phyloP scores from a whole-genome alignment of 2,329 filamentous ascomycete genomes.

The Blastomyces parvus region DNA sequence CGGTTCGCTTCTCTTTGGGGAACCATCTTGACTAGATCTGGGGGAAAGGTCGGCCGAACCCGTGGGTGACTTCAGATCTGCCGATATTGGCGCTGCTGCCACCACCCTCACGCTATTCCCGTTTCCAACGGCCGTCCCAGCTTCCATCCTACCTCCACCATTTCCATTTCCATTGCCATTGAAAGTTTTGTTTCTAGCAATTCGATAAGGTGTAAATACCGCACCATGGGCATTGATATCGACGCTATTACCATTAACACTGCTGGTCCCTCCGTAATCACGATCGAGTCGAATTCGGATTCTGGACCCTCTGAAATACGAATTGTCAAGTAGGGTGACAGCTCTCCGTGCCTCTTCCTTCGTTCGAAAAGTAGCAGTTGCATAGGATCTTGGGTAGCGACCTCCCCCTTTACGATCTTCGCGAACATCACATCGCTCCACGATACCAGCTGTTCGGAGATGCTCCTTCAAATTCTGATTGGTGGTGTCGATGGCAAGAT shows the following conservation, averaged over 20 bases:
- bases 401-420: constrained; percentile 18
- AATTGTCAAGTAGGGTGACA: constrained; percentile 26
- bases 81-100: constrained; percentile 15
- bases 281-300: constrained; percentile 29
- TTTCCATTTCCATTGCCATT: background rate
- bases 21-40: constrained; percentile 15
- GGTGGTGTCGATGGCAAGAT: constrained; percentile 25
- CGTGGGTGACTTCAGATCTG: constrained; percentile 13
- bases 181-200: background rate
- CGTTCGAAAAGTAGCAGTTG: constrained; percentile 25
- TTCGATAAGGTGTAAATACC: background rate
- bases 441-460: constrained; percentile 23
- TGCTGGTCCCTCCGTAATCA: constrained; percentile 14
- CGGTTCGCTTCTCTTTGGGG: constrained; percentile 20
- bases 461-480: constrained; percentile 22
- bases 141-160: background rate
- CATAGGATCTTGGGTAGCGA: constrained; percentile 18
- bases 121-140: background rate
- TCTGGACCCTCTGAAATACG: constrained; percentile 25
- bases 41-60: background rate
- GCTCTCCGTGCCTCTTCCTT: constrained; percentile 30
- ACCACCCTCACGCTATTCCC: constrained; percentile 11
- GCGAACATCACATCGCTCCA: constrained; percentile 28
- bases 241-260: constrained; percentile 5
- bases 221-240: too few species aligned